Base-by-base conservation (phyloP, 2,329 filamentous ascomycete genomes). In the Diaporthe vaccinii region DNA sequence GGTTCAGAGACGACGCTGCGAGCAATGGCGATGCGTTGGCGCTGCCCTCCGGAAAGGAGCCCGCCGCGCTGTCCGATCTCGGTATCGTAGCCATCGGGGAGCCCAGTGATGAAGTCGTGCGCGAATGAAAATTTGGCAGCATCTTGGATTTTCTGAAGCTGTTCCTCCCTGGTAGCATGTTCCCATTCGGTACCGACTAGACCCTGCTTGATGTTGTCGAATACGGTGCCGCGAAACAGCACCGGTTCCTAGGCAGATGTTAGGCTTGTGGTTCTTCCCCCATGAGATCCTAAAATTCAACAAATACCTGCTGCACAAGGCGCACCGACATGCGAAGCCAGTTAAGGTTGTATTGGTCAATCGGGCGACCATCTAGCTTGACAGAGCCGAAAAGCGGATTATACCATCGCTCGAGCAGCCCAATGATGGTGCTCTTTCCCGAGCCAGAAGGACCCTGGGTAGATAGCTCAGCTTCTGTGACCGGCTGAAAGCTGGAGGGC, bases 381-480 rank as follows among this genome's bases (percentile, higher is more conserved):
- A 91, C 88, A 51, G 87, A 83, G 0, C 90, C 90, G 0, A 83
- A 49, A 89, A 84, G 75, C 89, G 84, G 80, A 7, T 75, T 59
- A 80, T 95, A 95, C 91, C 92, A 95, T 65, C 93, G 85, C 80
- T 94, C 91, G 5, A 95, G 84, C 1, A 95, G 84, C 0, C 91
- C 91, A 0, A 94, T 91, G 39, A 95, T 90, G 0, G 95, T 97
- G 68, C 93, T 95, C 83, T 98, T 97, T 4, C 95, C 95, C 5
- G 93, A 95, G 0, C 94, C 92, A 0, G 95, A 97, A 15, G 95
- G 91, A 3, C 95, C 95, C 7, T 62, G 5, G 8, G 8, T 44
- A 12, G 22, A 22, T 5, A 10, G 14, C 5, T 62, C 4, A 44
- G 59, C 14, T 17, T 44, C 55, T 44, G 39, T 9, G n/a, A 28